These are phyloP conservation scores for Sanguinoderma infundibulare DNA, from an alignment of 1,284 basidiomycete species.

Conservation along the genomic window DNA sequence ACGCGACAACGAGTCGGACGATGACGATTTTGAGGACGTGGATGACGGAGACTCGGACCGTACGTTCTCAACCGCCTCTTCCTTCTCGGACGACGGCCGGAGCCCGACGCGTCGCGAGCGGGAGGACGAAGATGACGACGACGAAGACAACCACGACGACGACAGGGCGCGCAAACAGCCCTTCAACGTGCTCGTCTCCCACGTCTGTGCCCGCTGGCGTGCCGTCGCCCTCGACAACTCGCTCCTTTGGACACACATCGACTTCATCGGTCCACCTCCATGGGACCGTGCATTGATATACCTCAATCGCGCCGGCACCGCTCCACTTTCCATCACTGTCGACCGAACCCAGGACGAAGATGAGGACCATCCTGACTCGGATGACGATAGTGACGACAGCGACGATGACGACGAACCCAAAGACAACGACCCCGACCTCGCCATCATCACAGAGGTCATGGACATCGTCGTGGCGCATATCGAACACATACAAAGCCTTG, in stretches of 20 bases:
- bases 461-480: conserved; percentile 52
- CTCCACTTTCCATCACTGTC: conserved; percentile 41
- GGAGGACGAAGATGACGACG: conserved; percentile 24
- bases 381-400: conserved; percentile 6
- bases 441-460: conserved; percentile 49
- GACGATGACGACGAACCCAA: conserved; percentile 50
- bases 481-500: conserved; percentile 54
- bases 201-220: conserved; percentile 45
- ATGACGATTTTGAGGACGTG: conserved; percentile 35
- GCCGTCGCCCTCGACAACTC: conserved; percentile 37
- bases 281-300: conserved; percentile 49
- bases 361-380: conserved; percentile 36
- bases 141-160: too few species aligned
- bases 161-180: conserved; percentile 24
- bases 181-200: conserved; percentile 49
- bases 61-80: conserved; percentile 21
- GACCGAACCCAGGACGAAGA: conserved; percentile 36
- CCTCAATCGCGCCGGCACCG: conserved; percentile 42
- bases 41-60: conserved; percentile 37
- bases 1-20: conserved; percentile 25
- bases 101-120: conserved; percentile 25
- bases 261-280: conserved; percentile 52
- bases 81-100: conserved; percentile 26
- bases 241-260: conserved; percentile 43
- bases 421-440: conserved; percentile 44